Conservation (phyloP, 257 asterid species). For the Lavandula angustifolia region DNA sequence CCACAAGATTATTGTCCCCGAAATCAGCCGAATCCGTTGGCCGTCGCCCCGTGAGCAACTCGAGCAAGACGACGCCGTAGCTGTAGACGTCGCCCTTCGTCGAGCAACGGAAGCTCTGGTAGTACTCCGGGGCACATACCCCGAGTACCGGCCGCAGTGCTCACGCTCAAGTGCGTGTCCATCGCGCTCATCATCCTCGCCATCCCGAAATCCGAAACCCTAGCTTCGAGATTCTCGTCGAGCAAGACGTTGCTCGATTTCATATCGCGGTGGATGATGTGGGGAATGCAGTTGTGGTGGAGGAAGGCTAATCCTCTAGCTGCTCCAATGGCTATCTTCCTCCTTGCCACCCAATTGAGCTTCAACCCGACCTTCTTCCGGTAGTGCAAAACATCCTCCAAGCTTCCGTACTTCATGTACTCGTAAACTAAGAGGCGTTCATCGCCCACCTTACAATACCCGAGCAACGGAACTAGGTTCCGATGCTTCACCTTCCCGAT, state of each 20-base stretch:
- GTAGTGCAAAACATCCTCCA: conserved; percentile 83
- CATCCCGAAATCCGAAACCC: conserved; percentile 98
- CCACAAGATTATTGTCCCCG: conserved; percentile 91
- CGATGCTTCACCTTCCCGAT: conserved; percentile 89
- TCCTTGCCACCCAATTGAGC: conserved; percentile 73
- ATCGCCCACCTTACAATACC: conserved; percentile 84
- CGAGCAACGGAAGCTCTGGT: conserved; percentile 86
- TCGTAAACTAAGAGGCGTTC: conserved; percentile 87
- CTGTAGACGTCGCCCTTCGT: conserved; percentile 92
- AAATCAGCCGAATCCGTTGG: conserved; percentile 90
- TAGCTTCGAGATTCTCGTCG: conserved; percentile 79
- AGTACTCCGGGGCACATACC: conserved; percentile 97
- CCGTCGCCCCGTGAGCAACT: conserved; percentile 79
- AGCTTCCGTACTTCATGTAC: conserved; percentile 90
- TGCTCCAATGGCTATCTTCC: conserved; percentile 83
- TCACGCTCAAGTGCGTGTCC: conserved; percentile 93
- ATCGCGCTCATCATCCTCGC: conserved; percentile 80
- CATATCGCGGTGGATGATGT: conserved; percentile 92
- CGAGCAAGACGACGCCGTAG: conserved; percentile 86
- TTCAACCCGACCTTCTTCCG: conserved; percentile 60
- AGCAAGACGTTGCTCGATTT: conserved; percentile 90
- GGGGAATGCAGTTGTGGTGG: conserved; percentile 88
- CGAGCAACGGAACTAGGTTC: conserved; percentile 81
- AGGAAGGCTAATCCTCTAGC: conserved; percentile 90
- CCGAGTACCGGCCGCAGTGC: conserved; percentile 93